A percentile compares a stretch with the other conserved stretches of the same genome.
Evolutionary conservation across 768 basidiomycete species (phyloP).

Genomic region (Imleria badia): DNA sequence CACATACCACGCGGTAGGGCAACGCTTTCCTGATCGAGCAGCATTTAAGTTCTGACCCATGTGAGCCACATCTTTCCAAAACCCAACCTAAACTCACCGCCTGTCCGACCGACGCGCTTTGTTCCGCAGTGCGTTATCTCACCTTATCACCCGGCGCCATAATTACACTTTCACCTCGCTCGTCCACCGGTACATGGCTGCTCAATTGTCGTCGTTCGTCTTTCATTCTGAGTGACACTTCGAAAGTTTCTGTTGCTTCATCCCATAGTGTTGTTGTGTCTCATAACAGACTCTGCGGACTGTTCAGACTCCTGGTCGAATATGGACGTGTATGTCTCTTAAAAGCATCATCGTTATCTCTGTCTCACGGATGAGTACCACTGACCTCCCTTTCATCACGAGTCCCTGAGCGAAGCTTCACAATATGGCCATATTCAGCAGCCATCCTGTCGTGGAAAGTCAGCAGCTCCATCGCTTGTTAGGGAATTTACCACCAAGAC

Average conservation of each 20-base stretch:
- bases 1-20: slow-evolving; percentile 5
- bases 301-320: background rate
- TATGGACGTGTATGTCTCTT: background rate
- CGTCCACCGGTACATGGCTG: background rate
- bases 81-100: background rate
- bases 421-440: slow-evolving; percentile 1
- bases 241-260: background rate
- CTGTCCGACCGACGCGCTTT: background rate
- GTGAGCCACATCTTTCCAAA: slow-evolving; percentile 1
- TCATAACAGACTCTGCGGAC: background rate
- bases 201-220: background rate
- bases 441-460: background rate
- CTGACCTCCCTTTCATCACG: background rate
- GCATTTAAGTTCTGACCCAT: background rate
- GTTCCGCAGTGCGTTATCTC: slow-evolving; percentile 5
- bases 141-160: slow-evolving; percentile 5
- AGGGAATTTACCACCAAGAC: background rate
- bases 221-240: background rate
- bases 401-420: background rate
- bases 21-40: background rate
- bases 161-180: background rate
- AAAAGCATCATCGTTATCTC: background rate
- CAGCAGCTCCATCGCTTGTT: background rate
- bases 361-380: background rate
- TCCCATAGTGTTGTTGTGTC: background rate